A percentile compares a stretch with the other conserved stretches of the same genome.
Evolutionary conservation across 1,284 basidiomycete species (phyloP).

Genomic region (Sporisorium graminicola): DNA sequence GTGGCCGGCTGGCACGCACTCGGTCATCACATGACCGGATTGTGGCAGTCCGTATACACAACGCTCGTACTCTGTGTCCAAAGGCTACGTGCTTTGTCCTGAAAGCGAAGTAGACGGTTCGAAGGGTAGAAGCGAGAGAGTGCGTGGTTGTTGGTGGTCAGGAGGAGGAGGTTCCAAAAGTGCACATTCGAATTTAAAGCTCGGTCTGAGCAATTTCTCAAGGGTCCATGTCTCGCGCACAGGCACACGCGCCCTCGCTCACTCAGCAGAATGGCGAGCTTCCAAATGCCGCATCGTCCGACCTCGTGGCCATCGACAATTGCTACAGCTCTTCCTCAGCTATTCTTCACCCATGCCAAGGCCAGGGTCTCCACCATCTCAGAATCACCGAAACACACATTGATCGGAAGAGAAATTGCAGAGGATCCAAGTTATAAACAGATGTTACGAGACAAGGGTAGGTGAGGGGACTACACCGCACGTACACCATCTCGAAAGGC

Average conservation of each 20-base stretch:
- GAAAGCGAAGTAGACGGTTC: not conserved
- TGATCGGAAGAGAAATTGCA: not conserved
- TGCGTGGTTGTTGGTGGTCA: not conserved
- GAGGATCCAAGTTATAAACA: conserved; percentile 11
- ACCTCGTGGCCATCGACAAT: not conserved
- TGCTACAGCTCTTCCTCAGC: not conserved
- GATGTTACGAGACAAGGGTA: not conserved
- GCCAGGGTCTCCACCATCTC: not conserved
- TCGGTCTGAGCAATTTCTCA: not conserved
- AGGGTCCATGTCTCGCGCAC: conserved; percentile 9
- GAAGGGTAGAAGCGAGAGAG: not conserved
- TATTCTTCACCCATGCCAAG: no score
- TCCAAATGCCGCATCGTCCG: not conserved
- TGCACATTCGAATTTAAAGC: not conserved
- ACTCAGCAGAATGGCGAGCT: not conserved
- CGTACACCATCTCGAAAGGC: not conserved
- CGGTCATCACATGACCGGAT: conserved; percentile 4
- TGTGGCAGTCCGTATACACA: not conserved
- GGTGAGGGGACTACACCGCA: not conserved
- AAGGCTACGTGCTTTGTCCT: not conserved
- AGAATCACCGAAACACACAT: not conserved
- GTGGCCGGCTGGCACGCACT: conserved; percentile 1
- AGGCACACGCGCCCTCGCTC: not conserved
- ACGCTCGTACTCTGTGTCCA: not conserved
- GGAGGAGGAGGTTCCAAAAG: not conserved